These are phyloP conservation scores for Colletotrichum nymphaeae DNA, from an alignment of 2,329 filamentous ascomycete species.

Conservation along the genomic window DNA sequence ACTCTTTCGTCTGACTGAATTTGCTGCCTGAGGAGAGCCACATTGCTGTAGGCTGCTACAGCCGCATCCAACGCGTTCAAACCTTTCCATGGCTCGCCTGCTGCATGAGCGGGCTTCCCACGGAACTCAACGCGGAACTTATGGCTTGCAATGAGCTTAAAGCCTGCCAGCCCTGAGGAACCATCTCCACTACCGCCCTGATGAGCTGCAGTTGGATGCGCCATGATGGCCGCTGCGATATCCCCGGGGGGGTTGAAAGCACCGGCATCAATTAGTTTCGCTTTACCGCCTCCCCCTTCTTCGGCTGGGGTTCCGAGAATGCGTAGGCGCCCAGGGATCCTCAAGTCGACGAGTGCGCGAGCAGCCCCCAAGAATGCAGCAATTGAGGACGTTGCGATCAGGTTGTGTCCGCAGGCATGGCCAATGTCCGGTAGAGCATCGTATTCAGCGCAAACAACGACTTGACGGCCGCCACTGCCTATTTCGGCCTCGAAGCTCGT, in stretches of 20 bases:
- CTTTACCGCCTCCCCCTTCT: constrained; percentile 56
- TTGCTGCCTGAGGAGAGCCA: constrained; percentile 52
- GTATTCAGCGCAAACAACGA: constrained; percentile 59
- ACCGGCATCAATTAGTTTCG: constrained; percentile 46
- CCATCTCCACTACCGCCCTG: constrained; percentile 13
- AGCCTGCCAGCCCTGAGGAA: constrained; percentile 40
- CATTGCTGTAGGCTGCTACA: constrained; percentile 47
- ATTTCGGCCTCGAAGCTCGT: constrained; percentile 62
- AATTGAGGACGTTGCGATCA: constrained; percentile 54
- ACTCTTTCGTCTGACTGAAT: constrained; percentile 50
- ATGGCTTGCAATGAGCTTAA: constrained; percentile 46
- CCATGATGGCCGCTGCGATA: constrained; percentile 53
- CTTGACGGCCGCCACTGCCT: constrained; percentile 53
- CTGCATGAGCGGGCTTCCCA: constrained; percentile 49
- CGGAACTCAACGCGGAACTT: constrained; percentile 47
- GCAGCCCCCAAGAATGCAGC: constrained; percentile 53
- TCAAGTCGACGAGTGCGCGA: constrained; percentile 44
- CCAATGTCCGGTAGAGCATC: constrained; percentile 60
- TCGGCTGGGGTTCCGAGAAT: constrained; percentile 57
- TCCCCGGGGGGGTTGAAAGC: constrained; percentile 41
- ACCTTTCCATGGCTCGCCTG: constrained; percentile 49
- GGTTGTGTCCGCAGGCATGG: constrained; percentile 58
- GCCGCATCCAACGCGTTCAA: constrained; percentile 52
- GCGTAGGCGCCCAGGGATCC: constrained; percentile 48
- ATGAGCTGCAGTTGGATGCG: constrained; percentile 28